phyloP scores from a whole-genome alignment of 2,329 filamentous ascomycete species.

The Metarhizium anisopliae region DNA sequence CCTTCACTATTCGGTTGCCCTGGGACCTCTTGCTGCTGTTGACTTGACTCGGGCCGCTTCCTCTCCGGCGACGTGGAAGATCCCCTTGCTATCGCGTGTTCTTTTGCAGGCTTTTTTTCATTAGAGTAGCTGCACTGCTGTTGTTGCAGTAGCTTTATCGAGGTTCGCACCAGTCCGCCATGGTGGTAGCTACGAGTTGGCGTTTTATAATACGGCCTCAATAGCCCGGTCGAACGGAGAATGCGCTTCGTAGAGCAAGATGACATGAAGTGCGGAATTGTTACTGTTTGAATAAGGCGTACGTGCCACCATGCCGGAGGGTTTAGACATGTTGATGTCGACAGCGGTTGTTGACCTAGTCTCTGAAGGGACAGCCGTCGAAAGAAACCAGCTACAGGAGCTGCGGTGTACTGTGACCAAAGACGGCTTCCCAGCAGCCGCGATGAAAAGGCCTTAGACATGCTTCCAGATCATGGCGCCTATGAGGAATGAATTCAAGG shows the following conservation, averaged over 20 bases:
- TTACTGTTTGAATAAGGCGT: not conserved
- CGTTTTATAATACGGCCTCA: not conserved
- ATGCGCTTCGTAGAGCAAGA: not conserved
- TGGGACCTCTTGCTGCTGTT: not conserved
- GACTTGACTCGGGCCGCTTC: not conserved
- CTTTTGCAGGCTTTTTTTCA: not conserved
- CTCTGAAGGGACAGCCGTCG: not conserved
- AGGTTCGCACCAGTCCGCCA: not conserved
- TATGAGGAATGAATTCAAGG: not conserved
- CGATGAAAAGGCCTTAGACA: conserved; percentile 30
- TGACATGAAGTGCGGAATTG: not conserved
- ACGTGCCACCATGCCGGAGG: not conserved
- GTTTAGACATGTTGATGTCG: not conserved
- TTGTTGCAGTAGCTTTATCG: not conserved
- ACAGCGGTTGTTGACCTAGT: conserved; percentile 4
- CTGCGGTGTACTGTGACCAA: conserved; percentile 17
- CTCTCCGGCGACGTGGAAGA: not conserved
- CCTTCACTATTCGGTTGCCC: conserved; percentile 7
- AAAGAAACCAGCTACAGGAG: conserved; percentile 2
- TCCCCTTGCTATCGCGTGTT: not conserved
- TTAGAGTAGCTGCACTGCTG: not conserved
- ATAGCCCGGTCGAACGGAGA: not conserved
- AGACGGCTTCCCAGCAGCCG: conserved; percentile 27
- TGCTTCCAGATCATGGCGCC: conserved; percentile 31
- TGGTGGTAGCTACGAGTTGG: not conserved